These are phyloP conservation scores for Fusarium sp. DNA, from an alignment of 2,329 filamentous ascomycete genomes.

Conservation along the genomic window DNA sequence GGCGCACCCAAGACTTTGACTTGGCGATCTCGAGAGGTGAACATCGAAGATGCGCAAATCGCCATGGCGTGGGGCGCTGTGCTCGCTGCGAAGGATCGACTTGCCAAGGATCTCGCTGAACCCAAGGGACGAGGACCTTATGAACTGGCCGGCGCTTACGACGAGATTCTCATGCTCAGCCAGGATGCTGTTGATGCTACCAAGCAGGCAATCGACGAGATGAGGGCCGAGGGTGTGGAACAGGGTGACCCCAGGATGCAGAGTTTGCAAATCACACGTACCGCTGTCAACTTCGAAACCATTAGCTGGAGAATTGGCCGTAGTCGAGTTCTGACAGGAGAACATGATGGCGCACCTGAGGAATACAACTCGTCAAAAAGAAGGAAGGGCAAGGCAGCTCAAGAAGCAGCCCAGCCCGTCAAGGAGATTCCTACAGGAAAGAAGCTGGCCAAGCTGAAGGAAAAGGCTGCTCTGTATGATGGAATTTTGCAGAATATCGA, in stretches of 20 bases:
- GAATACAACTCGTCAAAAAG: constrained; percentile 62
- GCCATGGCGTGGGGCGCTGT: constrained; percentile 83
- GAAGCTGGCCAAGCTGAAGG: constrained; percentile 82
- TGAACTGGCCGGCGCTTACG: constrained; percentile 87
- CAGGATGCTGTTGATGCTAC: constrained; percentile 96
- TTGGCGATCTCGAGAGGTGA: constrained; percentile 87
- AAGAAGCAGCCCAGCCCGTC: constrained; percentile 56
- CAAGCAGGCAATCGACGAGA: constrained; percentile 91
- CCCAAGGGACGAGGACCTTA: constrained; percentile 59
- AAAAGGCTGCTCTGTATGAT: constrained; percentile 90
- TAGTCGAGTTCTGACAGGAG: constrained; percentile 88
- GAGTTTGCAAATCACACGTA: constrained; percentile 89
- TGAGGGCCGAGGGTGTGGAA: constrained; percentile 83
- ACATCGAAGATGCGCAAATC: constrained; percentile 92
- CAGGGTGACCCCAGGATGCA: constrained; percentile 91
- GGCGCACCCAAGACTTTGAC: constrained; percentile 78
- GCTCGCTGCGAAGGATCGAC: constrained; percentile 60
- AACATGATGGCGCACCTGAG: constrained; percentile 77
- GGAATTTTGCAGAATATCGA: constrained; percentile 91
- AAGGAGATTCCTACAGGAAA: constrained; percentile 77
- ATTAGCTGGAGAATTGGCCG: constrained; percentile 95
- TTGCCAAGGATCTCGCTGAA: constrained; percentile 61
- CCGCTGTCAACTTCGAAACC: constrained; percentile 92
- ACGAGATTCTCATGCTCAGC: constrained; percentile 87
- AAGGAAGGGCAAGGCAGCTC: constrained; percentile 54